These are phyloP conservation scores for Juncus inflexus DNA, from an alignment of 176 grass and related monocot genomes.

Conservation along the genomic window DNA sequence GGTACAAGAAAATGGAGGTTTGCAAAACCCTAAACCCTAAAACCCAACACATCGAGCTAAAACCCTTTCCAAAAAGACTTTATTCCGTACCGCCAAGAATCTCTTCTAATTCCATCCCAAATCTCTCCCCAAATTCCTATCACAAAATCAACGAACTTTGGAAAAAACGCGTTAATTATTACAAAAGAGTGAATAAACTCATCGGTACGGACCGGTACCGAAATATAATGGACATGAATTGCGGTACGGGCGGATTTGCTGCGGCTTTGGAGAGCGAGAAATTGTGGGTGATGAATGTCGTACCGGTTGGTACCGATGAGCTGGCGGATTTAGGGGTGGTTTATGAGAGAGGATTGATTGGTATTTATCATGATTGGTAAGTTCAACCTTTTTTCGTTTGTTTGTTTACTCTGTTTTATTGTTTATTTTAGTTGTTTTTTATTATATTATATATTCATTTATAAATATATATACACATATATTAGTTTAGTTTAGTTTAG, in stretches of 20 bases:
- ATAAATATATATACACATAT: not conserved
- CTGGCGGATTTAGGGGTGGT: conserved; percentile 63
- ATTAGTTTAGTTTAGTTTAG: conserved; percentile 9
- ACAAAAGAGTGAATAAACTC: conserved; percentile 60
- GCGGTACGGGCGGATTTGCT: conserved; percentile 65
- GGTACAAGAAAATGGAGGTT: conserved; percentile 87
- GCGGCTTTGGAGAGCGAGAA: conserved; percentile 57
- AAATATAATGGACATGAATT: conserved; percentile 93
- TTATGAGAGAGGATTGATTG: conserved; percentile 82
- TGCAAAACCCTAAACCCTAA: conserved; percentile 58
- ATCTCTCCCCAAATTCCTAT: conserved; percentile 44
- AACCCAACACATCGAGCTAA: conserved; percentile 42
- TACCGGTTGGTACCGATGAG: conserved; percentile 46
- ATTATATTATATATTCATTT: not conserved
- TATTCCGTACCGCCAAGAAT: conserved; percentile 62
- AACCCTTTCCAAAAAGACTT: conserved; percentile 69
- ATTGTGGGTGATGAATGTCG: conserved; percentile 79
- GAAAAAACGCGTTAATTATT: conserved; percentile 54
- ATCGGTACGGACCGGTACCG: conserved; percentile 60
- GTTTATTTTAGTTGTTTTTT: conserved; percentile 4
- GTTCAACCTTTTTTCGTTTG: not conserved
- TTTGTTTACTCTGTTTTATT: not conserved
- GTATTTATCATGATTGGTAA: conserved; percentile 95
- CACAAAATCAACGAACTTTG: conserved; percentile 63
- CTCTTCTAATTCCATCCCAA: conserved; percentile 37